phyloP scores from a whole-genome alignment of 306 rosid genomes.

The Ceratonia siliqua region DNA sequence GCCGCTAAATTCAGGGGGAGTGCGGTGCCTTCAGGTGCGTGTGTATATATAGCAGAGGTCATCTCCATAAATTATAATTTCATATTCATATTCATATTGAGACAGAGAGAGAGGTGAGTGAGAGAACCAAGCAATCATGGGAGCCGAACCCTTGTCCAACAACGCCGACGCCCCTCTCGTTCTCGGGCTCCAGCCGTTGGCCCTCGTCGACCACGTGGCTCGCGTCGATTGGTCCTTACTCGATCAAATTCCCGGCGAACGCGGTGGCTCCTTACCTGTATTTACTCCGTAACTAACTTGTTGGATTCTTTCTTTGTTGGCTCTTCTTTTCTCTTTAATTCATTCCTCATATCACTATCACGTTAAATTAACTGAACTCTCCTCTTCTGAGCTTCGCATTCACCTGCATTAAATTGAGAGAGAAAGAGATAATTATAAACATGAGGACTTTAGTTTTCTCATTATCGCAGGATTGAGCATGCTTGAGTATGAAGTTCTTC shows the following conservation, averaged over 20 bases:
- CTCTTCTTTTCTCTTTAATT: not conserved
- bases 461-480: not conserved
- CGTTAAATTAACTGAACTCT: not conserved
- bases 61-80: no score
- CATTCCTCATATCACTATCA: not conserved
- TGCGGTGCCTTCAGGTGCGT: no score
- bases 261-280: constrained; percentile 92
- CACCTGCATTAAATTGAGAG: not conserved
- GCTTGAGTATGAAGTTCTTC: no score
- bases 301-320: not conserved
- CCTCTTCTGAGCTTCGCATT: not conserved
- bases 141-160: constrained; percentile 28
- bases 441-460: not conserved
- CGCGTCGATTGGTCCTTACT: constrained; percentile 64
- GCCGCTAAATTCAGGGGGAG: no score
- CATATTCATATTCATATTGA: no score
- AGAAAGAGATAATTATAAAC: not conserved
- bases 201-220: constrained; percentile 79
- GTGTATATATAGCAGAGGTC: no score
- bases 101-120: not conserved
- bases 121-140: constrained; percentile 24
- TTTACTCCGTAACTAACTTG: not conserved
- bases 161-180: constrained; percentile 56
- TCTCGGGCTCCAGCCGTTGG: constrained; percentile 81
- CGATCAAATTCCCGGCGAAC: constrained; percentile 76